Evolutionary conservation across 2,329 filamentous ascomycete genomes (phyloP).

Genomic region (Cadophora luteo-olivacea): DNA sequence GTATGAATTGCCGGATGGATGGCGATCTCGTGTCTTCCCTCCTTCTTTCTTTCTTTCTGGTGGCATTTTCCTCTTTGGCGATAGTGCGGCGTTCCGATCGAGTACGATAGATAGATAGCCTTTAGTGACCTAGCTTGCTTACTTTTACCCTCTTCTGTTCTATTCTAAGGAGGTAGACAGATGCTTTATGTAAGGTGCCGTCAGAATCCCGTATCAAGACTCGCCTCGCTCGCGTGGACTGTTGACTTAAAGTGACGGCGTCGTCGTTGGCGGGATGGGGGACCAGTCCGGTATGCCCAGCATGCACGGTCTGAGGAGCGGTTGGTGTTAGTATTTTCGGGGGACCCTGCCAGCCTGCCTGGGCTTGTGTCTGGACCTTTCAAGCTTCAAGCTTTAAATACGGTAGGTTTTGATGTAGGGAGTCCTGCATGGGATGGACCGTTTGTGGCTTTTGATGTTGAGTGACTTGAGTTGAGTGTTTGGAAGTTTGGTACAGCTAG

Average conservation of each 20-base stretch:
- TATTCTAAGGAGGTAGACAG: too few relatives aligned
- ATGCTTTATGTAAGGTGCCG: too few relatives aligned
- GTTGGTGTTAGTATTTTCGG: neutral
- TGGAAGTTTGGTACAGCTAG: neutral
- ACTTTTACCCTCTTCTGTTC: too few relatives aligned
- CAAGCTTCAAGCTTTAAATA: neutral
- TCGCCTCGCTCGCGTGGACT: neutral
- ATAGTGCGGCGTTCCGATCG: neutral
- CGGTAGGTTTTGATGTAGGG: neutral
- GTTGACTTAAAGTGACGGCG: neutral
- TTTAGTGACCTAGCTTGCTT: too few relatives aligned
- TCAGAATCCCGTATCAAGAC: too few relatives aligned
- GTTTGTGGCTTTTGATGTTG: neutral
- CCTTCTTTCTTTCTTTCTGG: neutral
- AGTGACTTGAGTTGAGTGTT: too few relatives aligned
- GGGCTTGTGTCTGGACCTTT: neutral
- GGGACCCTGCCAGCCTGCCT: neutral
- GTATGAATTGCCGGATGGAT: conserved; percentile 12
- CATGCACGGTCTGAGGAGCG: neutral
- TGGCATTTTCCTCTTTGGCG: conserved; percentile 6
- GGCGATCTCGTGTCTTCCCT: neutral
- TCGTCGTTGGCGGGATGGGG: neutral
- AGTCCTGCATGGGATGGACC: too few relatives aligned
- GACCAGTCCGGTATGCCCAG: too few relatives aligned
- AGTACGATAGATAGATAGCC: too few relatives aligned